phyloP scores from a whole-genome alignment of 2,329 filamentous ascomycete species.

The Colletotrichum truncatum region DNA sequence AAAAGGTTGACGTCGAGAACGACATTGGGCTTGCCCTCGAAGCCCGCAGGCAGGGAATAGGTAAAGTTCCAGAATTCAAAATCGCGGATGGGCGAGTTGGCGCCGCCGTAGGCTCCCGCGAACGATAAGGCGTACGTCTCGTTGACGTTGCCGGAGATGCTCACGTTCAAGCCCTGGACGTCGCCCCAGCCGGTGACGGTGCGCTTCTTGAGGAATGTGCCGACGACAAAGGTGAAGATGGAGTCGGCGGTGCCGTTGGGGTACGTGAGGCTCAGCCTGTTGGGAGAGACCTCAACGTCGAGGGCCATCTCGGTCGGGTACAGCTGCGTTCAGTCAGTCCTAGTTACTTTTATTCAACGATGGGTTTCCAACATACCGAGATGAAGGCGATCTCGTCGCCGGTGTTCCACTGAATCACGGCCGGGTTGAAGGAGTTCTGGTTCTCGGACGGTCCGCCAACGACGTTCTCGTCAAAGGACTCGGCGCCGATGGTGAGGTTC shows the following conservation, averaged over 20 bases:
- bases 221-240: conserved; percentile 60
- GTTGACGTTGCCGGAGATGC: conserved; percentile 54
- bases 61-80: conserved; percentile 59
- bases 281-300: conserved; percentile 49
- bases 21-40: conserved; percentile 36
- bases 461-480: conserved; percentile 64
- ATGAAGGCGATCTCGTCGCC: conserved; percentile 46
- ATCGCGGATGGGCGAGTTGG: conserved; percentile 40
- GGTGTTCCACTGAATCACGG: conserved; percentile 67
- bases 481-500: conserved; percentile 67
- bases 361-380: conserved; percentile 37
- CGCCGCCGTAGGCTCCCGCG: conserved; percentile 48
- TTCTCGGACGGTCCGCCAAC: conserved; percentile 64
- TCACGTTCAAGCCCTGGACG: conserved; percentile 56
- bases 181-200: conserved; percentile 57
- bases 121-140: conserved; percentile 50
- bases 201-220: conserved; percentile 52
- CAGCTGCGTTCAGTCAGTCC: conserved; percentile 34
- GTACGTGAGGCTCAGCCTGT: conserved; percentile 60
- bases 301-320: conserved; percentile 51
- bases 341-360: no score
- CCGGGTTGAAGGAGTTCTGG: conserved; percentile 64
- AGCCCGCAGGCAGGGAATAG: conserved; percentile 47
- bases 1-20: conserved; percentile 14
- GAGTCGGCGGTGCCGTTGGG: conserved; percentile 58